Base-by-base conservation (phyloP, 2,329 filamentous ascomycete species). In the Penicillium capsulatum region DNA sequence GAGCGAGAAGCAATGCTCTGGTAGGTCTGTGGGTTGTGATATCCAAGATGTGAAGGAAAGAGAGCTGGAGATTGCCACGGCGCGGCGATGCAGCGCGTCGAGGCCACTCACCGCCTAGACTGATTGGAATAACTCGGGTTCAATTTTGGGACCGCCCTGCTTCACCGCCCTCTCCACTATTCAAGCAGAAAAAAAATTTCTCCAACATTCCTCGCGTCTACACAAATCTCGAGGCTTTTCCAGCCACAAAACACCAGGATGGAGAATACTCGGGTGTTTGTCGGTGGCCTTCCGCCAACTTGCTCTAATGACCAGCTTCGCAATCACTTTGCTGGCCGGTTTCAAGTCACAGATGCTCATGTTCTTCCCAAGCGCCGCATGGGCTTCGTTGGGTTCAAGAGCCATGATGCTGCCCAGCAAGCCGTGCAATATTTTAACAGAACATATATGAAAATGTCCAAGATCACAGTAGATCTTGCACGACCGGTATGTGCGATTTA, bases 371-470 rank as follows among this genome's bases (percentile, higher is more conserved):
- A 89, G 59, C 81, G 92, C 57, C 80, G 90, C 54, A 96, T 98
- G 66, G 92, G 90, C 55, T 98, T 95, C 75, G 81, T 98, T 44
- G 92, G 92, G 48, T 97, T 91, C 74, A 90, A 86, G 69, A 86
- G 79, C 36, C 72, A 84, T 10, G 80, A 91, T 47, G 84, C 87
- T 61, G 92, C 92, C 40, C 73, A 79, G 41, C 79, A 82, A 59
- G 91, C 92, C 31, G 85, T 94, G 63, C 90, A 86, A 66, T 94
- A 95, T 72, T 96, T 96, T 75, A 90, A 98, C 73, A 87, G 80
- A 63, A 84, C 90, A 48, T 98, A 89, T 68, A 88, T 98, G 57
- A 87, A 89, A 55, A 92, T 96, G 86, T 95, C 90, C 42, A 94
- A 84, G 71, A 89, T 98, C 57, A 77, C 76, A 19, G 92, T 96